Conservation (phyloP, 2,329 filamentous ascomycete genomes). For the Pestalotiopsis sp. region DNA sequence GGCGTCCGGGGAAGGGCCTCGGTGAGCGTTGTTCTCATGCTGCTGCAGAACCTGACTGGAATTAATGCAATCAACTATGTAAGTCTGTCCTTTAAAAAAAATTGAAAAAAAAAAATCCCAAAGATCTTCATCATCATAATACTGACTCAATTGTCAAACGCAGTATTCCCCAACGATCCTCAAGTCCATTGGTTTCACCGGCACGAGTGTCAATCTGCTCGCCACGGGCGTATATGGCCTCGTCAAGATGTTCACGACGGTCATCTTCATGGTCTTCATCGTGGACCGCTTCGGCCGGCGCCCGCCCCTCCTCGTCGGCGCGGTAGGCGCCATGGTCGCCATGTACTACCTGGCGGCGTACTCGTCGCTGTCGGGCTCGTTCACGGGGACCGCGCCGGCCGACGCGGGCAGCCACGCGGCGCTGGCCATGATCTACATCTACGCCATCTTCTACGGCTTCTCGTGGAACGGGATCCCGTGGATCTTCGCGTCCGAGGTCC, state of each 20-base stretch:
- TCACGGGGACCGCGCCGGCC: conserved; percentile 8
- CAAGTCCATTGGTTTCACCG: conserved; percentile 50
- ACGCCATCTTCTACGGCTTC: conserved; percentile 24
- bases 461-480: conserved; percentile 30
- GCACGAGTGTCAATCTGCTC: conserved; percentile 46
- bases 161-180: conserved; percentile 69
- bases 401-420: conserved; percentile 20
- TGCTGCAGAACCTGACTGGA: conserved; percentile 32
- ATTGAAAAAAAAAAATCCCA: too few relatives aligned
- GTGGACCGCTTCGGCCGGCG: conserved; percentile 26
- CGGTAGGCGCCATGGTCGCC: conserved; percentile 17
- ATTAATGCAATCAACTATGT: conserved; percentile 74
- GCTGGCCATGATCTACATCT: conserved; percentile 23
- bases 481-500: conserved; percentile 27
- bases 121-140: not conserved
- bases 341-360: conserved; percentile 26
- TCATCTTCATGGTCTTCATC: conserved; percentile 48
- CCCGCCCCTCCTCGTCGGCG: conserved; percentile 22
- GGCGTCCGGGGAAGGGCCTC: not conserved
- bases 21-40: not conserved
- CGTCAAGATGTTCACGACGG: conserved; percentile 70
- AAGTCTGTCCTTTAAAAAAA: not conserved
- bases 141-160: not conserved
- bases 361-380: conserved; percentile 17
- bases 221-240: conserved; percentile 79